These are phyloP conservation scores for Fusarium sp. DNA, from an alignment of 2,329 filamentous ascomycete genomes.

Conservation along the genomic window DNA sequence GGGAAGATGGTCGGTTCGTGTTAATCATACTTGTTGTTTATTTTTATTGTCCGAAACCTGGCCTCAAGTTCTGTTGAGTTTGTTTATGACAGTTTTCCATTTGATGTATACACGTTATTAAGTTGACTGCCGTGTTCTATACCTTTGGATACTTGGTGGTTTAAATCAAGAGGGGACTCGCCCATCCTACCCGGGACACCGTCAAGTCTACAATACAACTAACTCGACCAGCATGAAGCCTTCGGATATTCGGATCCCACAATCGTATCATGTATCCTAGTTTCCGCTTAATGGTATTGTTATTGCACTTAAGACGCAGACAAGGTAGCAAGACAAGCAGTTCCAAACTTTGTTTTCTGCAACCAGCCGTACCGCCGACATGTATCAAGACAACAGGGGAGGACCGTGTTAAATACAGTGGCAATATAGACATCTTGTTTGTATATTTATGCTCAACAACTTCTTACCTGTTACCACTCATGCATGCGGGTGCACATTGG, in stretches of 20 bases:
- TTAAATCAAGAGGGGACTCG: neutral
- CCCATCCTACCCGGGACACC: neutral
- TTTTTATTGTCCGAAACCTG: neutral
- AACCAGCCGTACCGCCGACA: neutral
- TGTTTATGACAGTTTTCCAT: neutral
- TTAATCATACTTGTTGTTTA: neutral
- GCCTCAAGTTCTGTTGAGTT: neutral
- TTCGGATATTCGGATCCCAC: neutral
- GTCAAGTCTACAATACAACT: neutral
- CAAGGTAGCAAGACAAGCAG: neutral
- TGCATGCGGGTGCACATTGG: neutral
- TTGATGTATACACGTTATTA: neutral
- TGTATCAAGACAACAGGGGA: neutral
- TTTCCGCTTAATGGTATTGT: neutral
- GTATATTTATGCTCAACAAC: neutral
- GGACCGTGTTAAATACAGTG: neutral
- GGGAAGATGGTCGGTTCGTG: neutral
- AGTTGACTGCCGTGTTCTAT: neutral
- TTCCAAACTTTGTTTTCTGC: neutral
- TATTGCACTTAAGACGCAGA: neutral
- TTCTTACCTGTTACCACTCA: neutral
- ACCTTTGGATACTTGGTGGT: neutral
- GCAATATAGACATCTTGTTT: neutral
- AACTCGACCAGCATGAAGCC: neutral
- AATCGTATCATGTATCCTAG: neutral